These are phyloP conservation scores for Vigna mungo DNA, from an alignment of 306 rosid species.

Conservation along the genomic window DNA sequence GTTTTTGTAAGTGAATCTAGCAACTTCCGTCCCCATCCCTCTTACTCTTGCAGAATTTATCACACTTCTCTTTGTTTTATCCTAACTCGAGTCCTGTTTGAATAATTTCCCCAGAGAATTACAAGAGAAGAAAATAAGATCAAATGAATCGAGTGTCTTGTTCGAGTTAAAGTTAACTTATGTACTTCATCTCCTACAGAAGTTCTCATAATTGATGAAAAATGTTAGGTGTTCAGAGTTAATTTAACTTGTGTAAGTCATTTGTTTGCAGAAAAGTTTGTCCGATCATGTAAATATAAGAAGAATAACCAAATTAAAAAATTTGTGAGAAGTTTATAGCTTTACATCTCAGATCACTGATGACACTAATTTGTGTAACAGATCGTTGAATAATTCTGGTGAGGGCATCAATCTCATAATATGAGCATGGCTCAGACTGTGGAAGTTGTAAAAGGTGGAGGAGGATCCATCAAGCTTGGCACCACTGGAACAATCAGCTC, in stretches of 20 bases:
- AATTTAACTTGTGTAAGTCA: not conserved
- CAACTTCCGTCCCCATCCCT: not conserved
- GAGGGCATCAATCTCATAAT: conserved; percentile 40
- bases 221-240: not conserved
- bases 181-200: not conserved
- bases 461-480: conserved; percentile 87
- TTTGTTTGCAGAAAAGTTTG: not conserved
- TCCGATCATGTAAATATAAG: conserved; percentile 1
- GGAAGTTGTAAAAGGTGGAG: conserved; percentile 76
- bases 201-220: not conserved
- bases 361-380: conserved; percentile 49
- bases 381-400: conserved; percentile 52
- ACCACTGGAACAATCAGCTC: conserved; percentile 84
- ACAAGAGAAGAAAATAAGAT: not conserved
- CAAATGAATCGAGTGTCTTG: not conserved
- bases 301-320: not conserved
- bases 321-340: conserved; percentile 29
- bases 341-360: conserved; percentile 43
- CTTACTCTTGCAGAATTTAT: not conserved
- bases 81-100: not conserved
- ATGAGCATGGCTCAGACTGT: conserved; percentile 72
- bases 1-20: conserved; percentile 12
- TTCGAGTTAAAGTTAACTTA: not conserved
- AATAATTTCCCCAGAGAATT: not conserved
- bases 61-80: not conserved